Evolutionary conservation across 2,329 filamentous ascomycete genomes (phyloP).

Genomic region (Alternaria brassicae): DNA sequence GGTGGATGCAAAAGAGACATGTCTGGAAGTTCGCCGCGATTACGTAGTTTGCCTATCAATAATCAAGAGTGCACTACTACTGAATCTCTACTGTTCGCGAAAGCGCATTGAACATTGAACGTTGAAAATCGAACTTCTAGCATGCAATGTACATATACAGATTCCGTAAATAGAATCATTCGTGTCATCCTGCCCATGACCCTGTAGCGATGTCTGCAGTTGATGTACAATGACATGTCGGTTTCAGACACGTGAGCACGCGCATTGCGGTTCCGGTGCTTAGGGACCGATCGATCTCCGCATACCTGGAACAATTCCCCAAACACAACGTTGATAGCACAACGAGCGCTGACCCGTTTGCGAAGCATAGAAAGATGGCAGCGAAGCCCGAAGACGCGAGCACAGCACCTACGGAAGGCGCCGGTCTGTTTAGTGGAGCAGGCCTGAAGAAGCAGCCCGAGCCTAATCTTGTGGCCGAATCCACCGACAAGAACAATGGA

Average conservation of each 20-base stretch:
- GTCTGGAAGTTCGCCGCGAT: neutral
- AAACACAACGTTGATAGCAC: conserved; percentile 8
- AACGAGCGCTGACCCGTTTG: neutral
- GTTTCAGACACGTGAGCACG: neutral
- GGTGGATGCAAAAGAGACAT: too few relatives aligned
- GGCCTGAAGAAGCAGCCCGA: conserved; percentile 27
- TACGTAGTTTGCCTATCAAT: neutral
- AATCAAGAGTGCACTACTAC: neutral
- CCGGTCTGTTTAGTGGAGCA: conserved; percentile 13
- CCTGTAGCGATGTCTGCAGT: neutral
- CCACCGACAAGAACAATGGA: conserved; percentile 25
- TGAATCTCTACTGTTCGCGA: neutral
- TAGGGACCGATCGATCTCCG: conserved; percentile 16
- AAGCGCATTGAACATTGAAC: neutral
- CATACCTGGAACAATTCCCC: conserved; percentile 8
- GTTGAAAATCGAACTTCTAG: neutral
- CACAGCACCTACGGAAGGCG: conserved; percentile 22
- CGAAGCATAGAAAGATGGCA: conserved; percentile 22
- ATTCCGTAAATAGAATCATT: neutral
- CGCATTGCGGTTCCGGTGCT: conserved; percentile 19
- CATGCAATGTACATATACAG: neutral
- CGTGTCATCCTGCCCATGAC: neutral
- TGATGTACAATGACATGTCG: neutral
- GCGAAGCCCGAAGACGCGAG: conserved; percentile 25
- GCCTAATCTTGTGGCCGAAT: conserved; percentile 17